phyloP scores from a whole-genome alignment of 2,329 filamentous ascomycete genomes.

The Beauveria caledonica region DNA sequence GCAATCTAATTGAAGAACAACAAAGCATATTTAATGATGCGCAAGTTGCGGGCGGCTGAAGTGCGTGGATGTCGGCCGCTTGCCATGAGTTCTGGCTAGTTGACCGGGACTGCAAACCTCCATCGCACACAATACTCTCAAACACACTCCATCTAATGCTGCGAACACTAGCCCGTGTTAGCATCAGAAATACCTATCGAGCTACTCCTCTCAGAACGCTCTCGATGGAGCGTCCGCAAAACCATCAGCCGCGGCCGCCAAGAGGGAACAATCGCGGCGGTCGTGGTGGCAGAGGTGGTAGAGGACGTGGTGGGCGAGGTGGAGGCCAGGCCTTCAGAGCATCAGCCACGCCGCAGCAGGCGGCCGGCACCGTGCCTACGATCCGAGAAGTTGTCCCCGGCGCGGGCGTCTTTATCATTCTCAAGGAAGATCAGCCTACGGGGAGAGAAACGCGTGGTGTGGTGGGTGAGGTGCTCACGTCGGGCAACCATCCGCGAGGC shows the following conservation, averaged over 20 bases:
- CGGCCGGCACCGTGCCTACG: conserved; percentile 35
- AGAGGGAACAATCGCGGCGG: conserved; percentile 8
- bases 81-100: not conserved
- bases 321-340: conserved; percentile 12
- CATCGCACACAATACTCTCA: not conserved
- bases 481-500: conserved; percentile 66
- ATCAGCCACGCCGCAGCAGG: conserved; percentile 27
- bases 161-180: not conserved
- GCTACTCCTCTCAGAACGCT: not conserved
- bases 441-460: conserved; percentile 61
- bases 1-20: too few species aligned
- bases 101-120: not conserved
- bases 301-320: conserved; percentile 6
- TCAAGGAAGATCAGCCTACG: conserved; percentile 69
- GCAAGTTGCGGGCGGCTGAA: not conserved
- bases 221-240: conserved; percentile 25
- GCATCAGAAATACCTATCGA: not conserved
- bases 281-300: conserved; percentile 15
- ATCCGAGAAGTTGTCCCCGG: conserved; percentile 49
- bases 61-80: not conserved
- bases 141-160: not conserved
- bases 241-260: conserved; percentile 23
- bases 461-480: conserved; percentile 60
- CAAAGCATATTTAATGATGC: not conserved
- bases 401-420: conserved; percentile 59